These are phyloP conservation scores for Monosporascus sp. DNA, from an alignment of 2,329 filamentous ascomycete genomes.

Conservation along the genomic window DNA sequence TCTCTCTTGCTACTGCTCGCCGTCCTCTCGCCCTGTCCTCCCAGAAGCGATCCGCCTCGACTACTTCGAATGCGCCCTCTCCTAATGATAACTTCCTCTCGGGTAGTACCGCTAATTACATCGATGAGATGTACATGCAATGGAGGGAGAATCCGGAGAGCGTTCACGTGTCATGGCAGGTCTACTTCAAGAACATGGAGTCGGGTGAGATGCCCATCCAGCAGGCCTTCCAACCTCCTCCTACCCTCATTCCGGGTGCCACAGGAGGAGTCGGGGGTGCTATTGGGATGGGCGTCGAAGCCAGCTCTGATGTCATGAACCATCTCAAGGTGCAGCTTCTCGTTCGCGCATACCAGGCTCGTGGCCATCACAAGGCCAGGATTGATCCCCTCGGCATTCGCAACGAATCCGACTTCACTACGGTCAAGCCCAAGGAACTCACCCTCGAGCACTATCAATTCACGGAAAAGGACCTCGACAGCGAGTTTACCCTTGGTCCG, in stretches of 20 bases:
- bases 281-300: conserved; percentile 56
- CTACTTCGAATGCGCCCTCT: conserved; percentile 56
- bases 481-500: conserved; percentile 85
- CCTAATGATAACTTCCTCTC: conserved; percentile 94
- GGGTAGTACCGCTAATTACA: conserved; percentile 96
- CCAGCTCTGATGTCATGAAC: conserved; percentile 82
- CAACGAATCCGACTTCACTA: conserved; percentile 77
- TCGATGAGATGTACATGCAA: conserved; percentile 98
- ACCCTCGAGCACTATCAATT: conserved; percentile 93
- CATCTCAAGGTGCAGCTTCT: conserved; percentile 97
- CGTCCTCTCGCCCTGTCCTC: conserved; percentile 44
- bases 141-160: conserved; percentile 93
- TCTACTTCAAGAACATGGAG: conserved; percentile 99
- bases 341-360: conserved; percentile 94
- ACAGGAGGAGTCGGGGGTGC: conserved; percentile 73
- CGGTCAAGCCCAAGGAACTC: conserved; percentile 85
- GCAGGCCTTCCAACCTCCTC: conserved; percentile 92
- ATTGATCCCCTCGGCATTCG: conserved; percentile 95
- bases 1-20: conserved; percentile 41
- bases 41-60: conserved; percentile 50
- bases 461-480: conserved; percentile 86
- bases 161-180: conserved; percentile 97
- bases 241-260: conserved; percentile 79
- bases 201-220: conserved; percentile 95
- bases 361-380: conserved; percentile 96